Evolutionary conservation across 176 grass and related monocot genomes (phyloP), one percentile per base, ranked within the genome.

Genomic region (Ensete glaucum): DNA sequence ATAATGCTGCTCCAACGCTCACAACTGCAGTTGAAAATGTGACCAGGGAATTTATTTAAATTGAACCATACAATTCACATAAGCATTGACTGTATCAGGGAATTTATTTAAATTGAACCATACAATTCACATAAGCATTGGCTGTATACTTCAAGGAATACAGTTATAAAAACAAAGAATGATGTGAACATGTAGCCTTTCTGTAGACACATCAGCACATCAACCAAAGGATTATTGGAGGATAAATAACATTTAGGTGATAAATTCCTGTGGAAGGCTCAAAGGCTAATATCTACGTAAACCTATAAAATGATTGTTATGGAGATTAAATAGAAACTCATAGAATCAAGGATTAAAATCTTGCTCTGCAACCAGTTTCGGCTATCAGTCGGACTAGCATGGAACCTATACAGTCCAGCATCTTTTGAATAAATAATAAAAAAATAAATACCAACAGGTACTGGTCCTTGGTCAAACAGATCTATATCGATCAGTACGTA

Each of bases 1-100:
- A 99, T 64, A 99, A 76, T 79, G 90, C 91, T 14, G 88, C 95
- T 60, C 95, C 94, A 16, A 99, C 85, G 34, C 95, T 94, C 54
- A 99, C 95, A 81, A 99, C 95, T 99, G 78, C 84, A 82, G 58
- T 53, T 85, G 19, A 24, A 53, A 12, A 82, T 55, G 64, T 76
- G 62, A 49, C 70, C 73, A 56, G 85, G 58, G 15, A 29, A 43
- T 13, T 4, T 48, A 43, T 9, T 29, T 17, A 34, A 26, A 43
- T 68, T 62, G 57, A 15, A 15, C 34, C 1, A 10, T 14, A 13
- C 26, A 68, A 14, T 6, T 15, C 57, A 62, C 15, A 2, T 22
- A 49, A 72, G 22, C 19, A 72, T 12, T 13, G 27, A 11, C 6
- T 10, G 7, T 59, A n/a, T 34, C 73, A 56, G 85, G 58, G 15